Evolutionary conservation across 306 rosid species (phyloP).

Genomic region (Castanea sativa): DNA sequence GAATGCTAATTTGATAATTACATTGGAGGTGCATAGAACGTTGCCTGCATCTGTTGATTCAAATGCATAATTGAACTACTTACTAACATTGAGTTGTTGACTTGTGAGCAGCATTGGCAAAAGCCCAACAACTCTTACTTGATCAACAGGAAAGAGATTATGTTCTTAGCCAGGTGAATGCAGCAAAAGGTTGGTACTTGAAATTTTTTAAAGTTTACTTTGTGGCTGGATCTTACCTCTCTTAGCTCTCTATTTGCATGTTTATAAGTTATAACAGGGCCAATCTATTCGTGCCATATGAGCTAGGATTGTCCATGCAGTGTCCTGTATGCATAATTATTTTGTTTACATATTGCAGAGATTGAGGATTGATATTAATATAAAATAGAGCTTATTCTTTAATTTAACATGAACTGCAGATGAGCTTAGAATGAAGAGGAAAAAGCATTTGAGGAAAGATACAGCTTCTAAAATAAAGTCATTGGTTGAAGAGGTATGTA

Average conservation of each 20-base stretch:
- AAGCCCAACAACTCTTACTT: slow-evolving; percentile 91
- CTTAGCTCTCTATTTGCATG: neutral
- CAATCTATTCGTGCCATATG: neutral
- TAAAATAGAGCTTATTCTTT: slow-evolving; percentile 29
- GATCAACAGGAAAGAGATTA: slow-evolving; percentile 94
- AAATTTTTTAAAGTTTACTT: neutral
- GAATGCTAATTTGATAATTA: neutral
- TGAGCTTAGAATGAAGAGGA: slow-evolving; percentile 91
- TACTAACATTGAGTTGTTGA: slow-evolving; percentile 18
- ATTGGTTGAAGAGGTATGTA: slow-evolving; percentile 85
- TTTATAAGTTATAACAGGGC: neutral
- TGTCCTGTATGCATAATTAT: neutral
- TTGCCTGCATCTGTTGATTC: slow-evolving; percentile 15
- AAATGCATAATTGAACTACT: slow-evolving; percentile 9
- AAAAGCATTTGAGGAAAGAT: slow-evolving; percentile 90
- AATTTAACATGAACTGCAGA: slow-evolving; percentile 55
- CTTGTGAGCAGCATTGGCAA: slow-evolving; percentile 77
- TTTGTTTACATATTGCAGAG: neutral
- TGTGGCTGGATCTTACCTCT: slow-evolving; percentile 7
- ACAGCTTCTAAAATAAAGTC: slow-evolving; percentile 94
- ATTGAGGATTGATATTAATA: neutral
- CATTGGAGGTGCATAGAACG: neutral
- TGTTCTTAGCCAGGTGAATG: slow-evolving; percentile 73
- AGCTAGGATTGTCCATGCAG: neutral
- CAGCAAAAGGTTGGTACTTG: slow-evolving; percentile 82